phyloP scores from a whole-genome alignment of 306 rosid genomes.

The Malus asiatica region DNA sequence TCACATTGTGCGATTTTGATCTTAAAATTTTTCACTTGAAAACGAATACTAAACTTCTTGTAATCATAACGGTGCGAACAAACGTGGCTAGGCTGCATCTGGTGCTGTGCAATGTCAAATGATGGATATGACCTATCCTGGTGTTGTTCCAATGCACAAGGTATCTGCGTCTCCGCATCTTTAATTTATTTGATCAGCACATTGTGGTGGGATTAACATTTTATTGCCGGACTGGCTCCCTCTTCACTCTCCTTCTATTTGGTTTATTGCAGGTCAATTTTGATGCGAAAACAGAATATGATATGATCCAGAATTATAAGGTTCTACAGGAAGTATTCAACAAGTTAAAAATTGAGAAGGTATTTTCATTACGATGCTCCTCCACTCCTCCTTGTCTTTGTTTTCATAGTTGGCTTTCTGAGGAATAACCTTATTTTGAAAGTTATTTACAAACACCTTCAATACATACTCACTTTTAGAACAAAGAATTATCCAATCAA shows the following conservation, averaged over 20 bases:
- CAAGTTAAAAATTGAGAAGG: conserved; percentile 84
- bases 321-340: conserved; percentile 86
- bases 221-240: conserved; percentile 7
- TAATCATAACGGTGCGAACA: conserved; percentile 10
- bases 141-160: conserved; percentile 97
- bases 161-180: conserved; percentile 24
- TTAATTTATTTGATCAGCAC: not conserved
- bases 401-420: not conserved
- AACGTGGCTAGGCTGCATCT: conserved; percentile 75
- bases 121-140: conserved; percentile 82
- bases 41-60: not conserved
- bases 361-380: conserved; percentile 6
- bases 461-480: not conserved
- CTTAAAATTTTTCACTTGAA: not conserved
- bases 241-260: not conserved
- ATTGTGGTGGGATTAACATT: not conserved
- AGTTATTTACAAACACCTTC: not conserved
- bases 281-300: conserved; percentile 88
- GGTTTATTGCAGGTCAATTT: conserved; percentile 61
- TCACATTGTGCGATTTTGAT: not conserved
- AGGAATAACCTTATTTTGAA: not conserved
- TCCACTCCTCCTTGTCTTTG: not conserved
- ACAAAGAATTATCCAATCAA: not conserved
- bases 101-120: conserved; percentile 98
- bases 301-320: conserved; percentile 96